Conservation (phyloP, 495 filamentous ascomycete species). For the Podospora sp. region DNA sequence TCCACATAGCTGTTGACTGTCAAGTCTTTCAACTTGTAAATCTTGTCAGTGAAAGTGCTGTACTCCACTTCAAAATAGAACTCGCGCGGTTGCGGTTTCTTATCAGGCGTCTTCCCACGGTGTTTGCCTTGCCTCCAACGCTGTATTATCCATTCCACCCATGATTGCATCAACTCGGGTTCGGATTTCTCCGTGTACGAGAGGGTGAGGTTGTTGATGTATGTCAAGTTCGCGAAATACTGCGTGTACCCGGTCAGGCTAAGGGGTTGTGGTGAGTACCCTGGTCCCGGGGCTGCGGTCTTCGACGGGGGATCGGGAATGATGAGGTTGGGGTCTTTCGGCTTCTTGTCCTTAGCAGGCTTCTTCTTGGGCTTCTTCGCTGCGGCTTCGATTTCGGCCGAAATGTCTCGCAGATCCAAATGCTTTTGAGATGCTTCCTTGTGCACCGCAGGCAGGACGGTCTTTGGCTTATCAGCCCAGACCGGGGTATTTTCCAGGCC, state of each 20-base stretch:
- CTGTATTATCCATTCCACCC: conserved; percentile 29
- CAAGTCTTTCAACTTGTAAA: conserved; percentile 78
- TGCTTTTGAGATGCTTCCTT: conserved; percentile 22
- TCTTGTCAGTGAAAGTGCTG: conserved; percentile 70
- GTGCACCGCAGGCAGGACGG: background rate
- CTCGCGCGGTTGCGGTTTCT: conserved; percentile 57
- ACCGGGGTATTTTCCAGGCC: conserved; percentile 61
- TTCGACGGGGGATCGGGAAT: conserved; percentile 74
- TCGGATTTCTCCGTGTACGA: conserved; percentile 17
- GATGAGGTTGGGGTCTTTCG: conserved; percentile 62
- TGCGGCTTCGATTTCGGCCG: conserved; percentile 10
- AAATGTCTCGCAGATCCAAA: conserved; percentile 26
- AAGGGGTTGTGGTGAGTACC: conserved; percentile 84
- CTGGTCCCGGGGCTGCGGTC: conserved; percentile 78
- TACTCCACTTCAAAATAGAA: conserved; percentile 87
- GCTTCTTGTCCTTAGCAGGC: conserved; percentile 53
- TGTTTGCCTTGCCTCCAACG: conserved; percentile 59
- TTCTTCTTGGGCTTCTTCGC: conserved; percentile 53
- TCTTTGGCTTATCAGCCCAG: conserved; percentile 44
- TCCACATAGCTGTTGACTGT: conserved; percentile 80
- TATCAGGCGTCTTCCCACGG: conserved; percentile 55
- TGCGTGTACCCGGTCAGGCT: conserved; percentile 79
- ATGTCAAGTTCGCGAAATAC: conserved; percentile 90
- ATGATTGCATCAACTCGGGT: conserved; percentile 8
- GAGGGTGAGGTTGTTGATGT: conserved; percentile 65